Evolutionary conservation across 768 basidiomycete genomes (phyloP).

Genomic region (Tulasnella sp.): DNA sequence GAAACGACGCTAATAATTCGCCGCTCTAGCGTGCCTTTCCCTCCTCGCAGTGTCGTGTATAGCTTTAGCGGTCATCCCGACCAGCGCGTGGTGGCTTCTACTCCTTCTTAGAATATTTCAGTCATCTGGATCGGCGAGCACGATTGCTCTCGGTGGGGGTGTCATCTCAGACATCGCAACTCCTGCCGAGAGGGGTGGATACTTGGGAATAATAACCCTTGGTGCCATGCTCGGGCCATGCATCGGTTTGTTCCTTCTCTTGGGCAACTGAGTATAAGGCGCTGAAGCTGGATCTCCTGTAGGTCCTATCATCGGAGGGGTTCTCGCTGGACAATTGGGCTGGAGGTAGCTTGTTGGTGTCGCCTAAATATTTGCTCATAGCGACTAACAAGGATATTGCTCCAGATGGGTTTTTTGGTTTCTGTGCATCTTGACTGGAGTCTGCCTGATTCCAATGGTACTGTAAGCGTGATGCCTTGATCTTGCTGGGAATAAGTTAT

Average conservation of each 20-base stretch:
- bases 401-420: slow-evolving; percentile 62
- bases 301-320: slow-evolving; percentile 19
- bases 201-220: slow-evolving; percentile 49
- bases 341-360: neutral
- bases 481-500: neutral
- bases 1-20: neutral
- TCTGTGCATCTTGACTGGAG: slow-evolving; percentile 47
- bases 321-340: slow-evolving; percentile 1
- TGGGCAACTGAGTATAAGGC: neutral
- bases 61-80: slow-evolving; percentile 52
- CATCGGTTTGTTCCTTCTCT: slow-evolving; percentile 25
- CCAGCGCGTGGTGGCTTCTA: slow-evolving; percentile 68
- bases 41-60: slow-evolving; percentile 65
- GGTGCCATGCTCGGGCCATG: slow-evolving; percentile 17
- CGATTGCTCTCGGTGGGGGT: slow-evolving; percentile 71
- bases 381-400: neutral
- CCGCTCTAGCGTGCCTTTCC: slow-evolving; percentile 55
- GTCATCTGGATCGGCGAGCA: slow-evolving; percentile 74
- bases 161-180: slow-evolving; percentile 74
- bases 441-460: slow-evolving; percentile 48
- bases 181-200: slow-evolving; percentile 68
- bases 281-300: neutral
- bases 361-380: slow-evolving; percentile 16
- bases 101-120: slow-evolving; percentile 77
- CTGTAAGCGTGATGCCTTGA: slow-evolving; percentile 29